A percentile compares a stretch with the other conserved stretches of the same genome.
Evolutionary conservation across 768 basidiomycete species (phyloP).

Genomic region (Pleurotus salmoneostramineus): DNA sequence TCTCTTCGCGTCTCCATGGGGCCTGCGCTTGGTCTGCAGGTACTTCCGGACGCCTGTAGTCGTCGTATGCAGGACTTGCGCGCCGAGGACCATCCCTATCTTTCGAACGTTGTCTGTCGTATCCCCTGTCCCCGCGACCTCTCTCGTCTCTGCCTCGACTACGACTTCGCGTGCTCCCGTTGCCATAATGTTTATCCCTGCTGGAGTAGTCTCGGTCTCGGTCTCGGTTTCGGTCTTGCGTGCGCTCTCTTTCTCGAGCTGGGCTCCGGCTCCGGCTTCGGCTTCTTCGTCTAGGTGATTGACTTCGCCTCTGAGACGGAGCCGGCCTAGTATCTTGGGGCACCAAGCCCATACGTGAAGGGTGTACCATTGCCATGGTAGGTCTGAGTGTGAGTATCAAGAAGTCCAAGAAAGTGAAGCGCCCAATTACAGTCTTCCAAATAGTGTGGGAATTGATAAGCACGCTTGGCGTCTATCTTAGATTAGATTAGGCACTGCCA

Average conservation of each 20-base stretch:
- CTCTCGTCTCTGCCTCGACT: conserved; percentile 7
- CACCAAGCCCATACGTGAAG: conserved; percentile 66
- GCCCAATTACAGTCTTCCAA: no score
- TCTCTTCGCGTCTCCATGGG: conserved; percentile 40
- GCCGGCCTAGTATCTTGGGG: conserved; percentile 37
- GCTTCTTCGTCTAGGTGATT: conserved; percentile 19
- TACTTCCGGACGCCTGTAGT: conserved; percentile 42
- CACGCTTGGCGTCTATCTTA: not conserved
- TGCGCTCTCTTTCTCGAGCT: conserved; percentile 19
- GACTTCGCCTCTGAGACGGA: not conserved
- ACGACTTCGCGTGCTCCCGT: conserved; percentile 9
- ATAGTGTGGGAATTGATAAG: not conserved
- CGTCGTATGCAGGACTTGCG: conserved; percentile 58
- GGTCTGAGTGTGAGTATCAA: not conserved
- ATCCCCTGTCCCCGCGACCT: conserved; percentile 11
- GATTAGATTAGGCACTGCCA: not conserved
- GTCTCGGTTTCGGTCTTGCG: conserved; percentile 21
- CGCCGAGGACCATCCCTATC: conserved; percentile 18
- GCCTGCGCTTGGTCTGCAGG: not conserved
- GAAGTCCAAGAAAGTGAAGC: no score
- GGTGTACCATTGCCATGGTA: conserved; percentile 70
- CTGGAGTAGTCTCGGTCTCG: conserved; percentile 9
- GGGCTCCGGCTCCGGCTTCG: conserved; percentile 31
- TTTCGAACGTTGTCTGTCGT: conserved; percentile 17
- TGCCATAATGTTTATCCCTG: conserved; percentile 8